These are phyloP conservation scores for Solanum virginianum DNA, from an alignment of 257 asterid genomes.

Conservation along the genomic window DNA sequence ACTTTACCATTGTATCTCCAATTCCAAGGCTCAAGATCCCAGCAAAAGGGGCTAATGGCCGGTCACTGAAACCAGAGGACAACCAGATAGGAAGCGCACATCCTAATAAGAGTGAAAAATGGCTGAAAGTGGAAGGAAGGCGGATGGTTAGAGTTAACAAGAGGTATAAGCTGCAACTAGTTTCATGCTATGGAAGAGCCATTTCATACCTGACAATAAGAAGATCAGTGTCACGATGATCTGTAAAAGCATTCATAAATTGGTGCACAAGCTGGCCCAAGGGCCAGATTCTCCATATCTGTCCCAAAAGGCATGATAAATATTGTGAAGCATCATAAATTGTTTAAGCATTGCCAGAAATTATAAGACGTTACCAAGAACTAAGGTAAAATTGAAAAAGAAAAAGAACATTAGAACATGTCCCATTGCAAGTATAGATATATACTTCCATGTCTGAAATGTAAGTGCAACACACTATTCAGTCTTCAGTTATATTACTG, in stretches of 20 bases:
- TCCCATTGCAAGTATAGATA: neutral
- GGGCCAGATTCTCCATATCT: slow-evolving; percentile 98
- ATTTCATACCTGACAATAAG: slow-evolving; percentile 70
- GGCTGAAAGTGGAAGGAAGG: slow-evolving; percentile 38
- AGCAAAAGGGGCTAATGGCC: slow-evolving; percentile 94
- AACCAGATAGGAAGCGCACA: slow-evolving; percentile 95
- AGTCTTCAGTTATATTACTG: neutral
- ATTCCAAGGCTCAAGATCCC: slow-evolving; percentile 97
- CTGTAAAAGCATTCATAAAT: slow-evolving; percentile 95
- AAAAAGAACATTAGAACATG: neutral
- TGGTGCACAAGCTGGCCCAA: slow-evolving; percentile 76
- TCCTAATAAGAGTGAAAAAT: slow-evolving; percentile 87
- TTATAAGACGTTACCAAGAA: neutral
- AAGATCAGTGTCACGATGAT: slow-evolving; percentile 98
- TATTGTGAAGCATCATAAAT: neutral
- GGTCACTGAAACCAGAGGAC: slow-evolving; percentile 71
- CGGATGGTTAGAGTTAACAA: neutral
- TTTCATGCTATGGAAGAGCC: neutral
- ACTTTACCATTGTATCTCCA: slow-evolving; percentile 93
- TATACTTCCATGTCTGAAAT: neutral
- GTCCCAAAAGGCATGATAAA: slow-evolving; percentile 7
- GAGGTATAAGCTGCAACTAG: neutral
- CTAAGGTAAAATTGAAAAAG: neutral
- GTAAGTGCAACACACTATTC: neutral
- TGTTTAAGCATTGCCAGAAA: neutral